phyloP scores from a whole-genome alignment of 768 basidiomycete species.

The Candolleomyces efflorescens region DNA sequence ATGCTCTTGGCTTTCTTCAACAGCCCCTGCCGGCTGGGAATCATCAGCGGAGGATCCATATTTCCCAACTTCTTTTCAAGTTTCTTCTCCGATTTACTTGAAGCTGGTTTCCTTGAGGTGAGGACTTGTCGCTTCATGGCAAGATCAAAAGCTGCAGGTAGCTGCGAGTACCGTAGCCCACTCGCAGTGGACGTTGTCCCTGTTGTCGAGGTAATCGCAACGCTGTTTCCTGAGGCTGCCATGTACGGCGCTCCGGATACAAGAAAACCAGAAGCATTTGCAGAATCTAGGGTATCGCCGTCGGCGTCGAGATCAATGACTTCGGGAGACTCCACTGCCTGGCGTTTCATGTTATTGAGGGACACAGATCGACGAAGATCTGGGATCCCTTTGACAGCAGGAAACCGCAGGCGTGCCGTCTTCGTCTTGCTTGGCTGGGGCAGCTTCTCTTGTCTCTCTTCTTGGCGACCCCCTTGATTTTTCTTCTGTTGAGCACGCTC shows the following conservation, averaged over 20 bases:
- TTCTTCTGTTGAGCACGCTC: slow-evolving; percentile 50
- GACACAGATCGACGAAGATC: slow-evolving; percentile 74
- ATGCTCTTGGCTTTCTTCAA: slow-evolving; percentile 80
- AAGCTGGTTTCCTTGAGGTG: slow-evolving; percentile 52
- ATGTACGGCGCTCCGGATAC: slow-evolving; percentile 64
- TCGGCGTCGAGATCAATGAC: slow-evolving; percentile 38
- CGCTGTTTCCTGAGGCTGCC: slow-evolving; percentile 95
- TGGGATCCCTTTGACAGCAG: slow-evolving; percentile 3
- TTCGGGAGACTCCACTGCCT: slow-evolving; percentile 16
- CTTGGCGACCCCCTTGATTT: slow-evolving; percentile 29
- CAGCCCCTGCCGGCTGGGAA: slow-evolving; percentile 47
- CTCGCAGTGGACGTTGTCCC: slow-evolving; percentile 76
- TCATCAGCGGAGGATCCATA: slow-evolving; percentile 68
- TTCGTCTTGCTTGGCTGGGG: not conserved
- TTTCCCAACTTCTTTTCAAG: slow-evolving; percentile 25
- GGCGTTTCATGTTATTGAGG: slow-evolving; percentile 57
- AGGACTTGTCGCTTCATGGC: slow-evolving; percentile 62
- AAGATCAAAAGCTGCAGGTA: slow-evolving; percentile 51
- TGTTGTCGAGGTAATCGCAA: slow-evolving; percentile 85
- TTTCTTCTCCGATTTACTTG: slow-evolving; percentile 16
- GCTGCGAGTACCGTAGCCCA: slow-evolving; percentile 38
- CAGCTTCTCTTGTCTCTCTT: not conserved
- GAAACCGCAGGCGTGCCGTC: not conserved
- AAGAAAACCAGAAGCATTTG: slow-evolving; percentile 67
- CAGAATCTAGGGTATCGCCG: slow-evolving; percentile 44